A percentile compares a stretch with the other conserved stretches of the same genome.
phyloP scores from a whole-genome alignment of 2,329 filamentous ascomycete species.

The Fusarium metavorans region DNA sequence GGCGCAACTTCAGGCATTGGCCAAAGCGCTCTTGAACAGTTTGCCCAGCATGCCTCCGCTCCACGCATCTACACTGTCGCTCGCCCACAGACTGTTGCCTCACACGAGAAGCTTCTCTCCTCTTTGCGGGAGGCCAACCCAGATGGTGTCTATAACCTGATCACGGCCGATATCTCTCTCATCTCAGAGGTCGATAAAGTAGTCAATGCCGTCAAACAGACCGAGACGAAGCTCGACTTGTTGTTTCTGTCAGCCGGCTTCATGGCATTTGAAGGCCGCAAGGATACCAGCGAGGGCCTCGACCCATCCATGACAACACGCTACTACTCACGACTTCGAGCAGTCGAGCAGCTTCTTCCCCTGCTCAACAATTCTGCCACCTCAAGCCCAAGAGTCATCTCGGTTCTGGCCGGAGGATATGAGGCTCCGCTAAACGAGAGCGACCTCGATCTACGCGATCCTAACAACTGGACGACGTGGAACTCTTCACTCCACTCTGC shows the following conservation, averaged over 20 bases:
- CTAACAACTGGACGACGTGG: background rate
- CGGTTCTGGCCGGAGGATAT: background rate
- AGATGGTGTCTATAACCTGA: background rate
- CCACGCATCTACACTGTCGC: conserved; percentile 30
- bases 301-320: conserved; percentile 19
- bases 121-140: conserved; percentile 5
- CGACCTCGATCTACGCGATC: background rate
- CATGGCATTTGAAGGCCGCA: conserved; percentile 11
- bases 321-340: conserved; percentile 11
- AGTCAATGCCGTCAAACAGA: background rate
- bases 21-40: conserved; percentile 21
- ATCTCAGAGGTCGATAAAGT: background rate
- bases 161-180: background rate
- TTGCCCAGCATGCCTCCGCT: conserved; percentile 1
- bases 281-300: conserved; percentile 7
- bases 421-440: background rate
- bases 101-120: background rate
- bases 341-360: conserved; percentile 1
- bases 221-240: conserved; percentile 7
- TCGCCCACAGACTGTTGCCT: background rate
- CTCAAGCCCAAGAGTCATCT: background rate
- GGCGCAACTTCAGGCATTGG: conserved; percentile 37
- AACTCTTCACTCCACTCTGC: conserved; percentile 9
- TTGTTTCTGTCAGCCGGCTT: conserved; percentile 12
- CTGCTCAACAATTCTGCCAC: conserved; percentile 5